Base-by-base conservation (phyloP, 805 yeast genomes). In the Starmerella sp. region DNA sequence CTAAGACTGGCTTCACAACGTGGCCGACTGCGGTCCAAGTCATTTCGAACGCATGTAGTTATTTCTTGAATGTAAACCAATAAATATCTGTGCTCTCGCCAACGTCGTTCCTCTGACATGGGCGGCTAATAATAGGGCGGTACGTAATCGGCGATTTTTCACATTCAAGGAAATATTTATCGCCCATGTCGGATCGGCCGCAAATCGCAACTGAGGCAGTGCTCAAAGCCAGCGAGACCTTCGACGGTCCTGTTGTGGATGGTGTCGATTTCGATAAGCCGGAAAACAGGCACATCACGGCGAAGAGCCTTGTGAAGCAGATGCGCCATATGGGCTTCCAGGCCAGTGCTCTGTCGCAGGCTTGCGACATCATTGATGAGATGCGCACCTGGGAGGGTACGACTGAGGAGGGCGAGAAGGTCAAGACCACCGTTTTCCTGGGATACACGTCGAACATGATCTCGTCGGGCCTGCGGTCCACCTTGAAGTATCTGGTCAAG, bases 271-370 rank as follows among this genome's bases (percentile, higher is more conserved):
- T 91, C 72, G 82, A 91, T 47, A 77, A 81, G 63, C 83, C 85
- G 43, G 79, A 78, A 51, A 85, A 91, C 54, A 78, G 78, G 62
- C 81, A 90, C 70, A 81, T 86, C 78, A 74, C 77, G 46, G 98
- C 97, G 43, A 75, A 77, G 13, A 90, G 86, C 64, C 74, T 93
- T 61, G 78, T 93, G 60, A 75, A 74, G 36, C 80, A 91, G 35
- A 93, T 95, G 98, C 82, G 75, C 63, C 82, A 81, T 39, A 93
- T 95, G 97, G 99, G 99, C 7, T 93, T 91, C 75, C 99, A 93
- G 73, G 98, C 95, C 9, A 80, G 90, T 7, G 77, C 91, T 6
- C 77, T 93, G 48, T 83, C 89, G 35, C 76, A 81, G 62, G 97
- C 96, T 2, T 89, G 97, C 68, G 95, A 89, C 34, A 87, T 95